Conservation (phyloP, 345 rosid species). For the Hibiscus trionum region DNA sequence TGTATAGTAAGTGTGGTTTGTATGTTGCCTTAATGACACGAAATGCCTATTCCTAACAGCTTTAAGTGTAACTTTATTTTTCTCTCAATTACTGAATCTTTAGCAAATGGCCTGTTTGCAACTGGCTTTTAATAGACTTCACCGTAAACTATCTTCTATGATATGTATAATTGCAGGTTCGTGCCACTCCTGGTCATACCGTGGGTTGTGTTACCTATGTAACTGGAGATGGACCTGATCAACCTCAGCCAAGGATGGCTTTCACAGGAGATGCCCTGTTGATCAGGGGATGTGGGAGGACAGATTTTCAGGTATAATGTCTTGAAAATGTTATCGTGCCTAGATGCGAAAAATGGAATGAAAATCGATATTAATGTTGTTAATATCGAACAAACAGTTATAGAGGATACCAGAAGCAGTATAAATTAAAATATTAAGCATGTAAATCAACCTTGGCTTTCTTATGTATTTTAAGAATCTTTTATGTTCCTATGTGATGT, state of each 20-base stretch:
- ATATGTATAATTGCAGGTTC: slow-evolving; percentile 16
- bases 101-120: no score
- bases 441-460: background rate
- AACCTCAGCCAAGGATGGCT: slow-evolving; percentile 87
- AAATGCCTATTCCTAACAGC: no score
- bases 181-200: slow-evolving; percentile 40
- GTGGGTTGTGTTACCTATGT: slow-evolving; percentile 89
- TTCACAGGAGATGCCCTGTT: slow-evolving; percentile 89
- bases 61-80: no score
- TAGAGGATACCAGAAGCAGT: background rate
- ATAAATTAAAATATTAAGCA: background rate
- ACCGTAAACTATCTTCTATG: background rate
- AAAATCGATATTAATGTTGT: background rate
- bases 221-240: slow-evolving; percentile 71
- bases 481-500: background rate
- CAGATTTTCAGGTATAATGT: slow-evolving; percentile 81
- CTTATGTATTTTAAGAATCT: background rate
- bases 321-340: background rate
- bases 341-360: background rate
- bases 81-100: no score
- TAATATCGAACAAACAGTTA: background rate
- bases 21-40: background rate
- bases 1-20: no score
- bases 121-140: background rate
- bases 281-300: slow-evolving; percentile 96